Percentiles rank a stretch among this genome's conserved stretches.
phyloP scores from a whole-genome alignment of 1,284 basidiomycete genomes.

The Microbotryum lychnidis-dioicae region DNA sequence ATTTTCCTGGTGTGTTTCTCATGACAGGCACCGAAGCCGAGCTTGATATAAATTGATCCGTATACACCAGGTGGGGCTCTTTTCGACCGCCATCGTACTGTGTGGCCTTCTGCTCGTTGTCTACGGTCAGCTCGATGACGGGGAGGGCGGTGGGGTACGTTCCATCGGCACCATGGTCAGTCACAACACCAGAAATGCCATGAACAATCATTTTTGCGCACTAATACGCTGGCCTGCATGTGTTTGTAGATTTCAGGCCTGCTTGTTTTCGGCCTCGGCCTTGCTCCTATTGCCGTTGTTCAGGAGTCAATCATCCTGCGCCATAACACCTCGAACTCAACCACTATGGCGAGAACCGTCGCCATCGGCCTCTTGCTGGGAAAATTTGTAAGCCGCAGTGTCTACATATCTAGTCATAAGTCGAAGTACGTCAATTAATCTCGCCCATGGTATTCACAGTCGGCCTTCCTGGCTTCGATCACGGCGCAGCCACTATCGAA shows the following conservation, averaged over 20 bases:
- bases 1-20: too few relatives aligned
- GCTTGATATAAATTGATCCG: too few relatives aligned
- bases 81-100: conserved; percentile 16
- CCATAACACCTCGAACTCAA: conserved; percentile 6
- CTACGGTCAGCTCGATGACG: neutral
- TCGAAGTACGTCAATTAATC: neutral
- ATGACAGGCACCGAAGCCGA: too few relatives aligned
- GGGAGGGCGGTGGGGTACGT: neutral
- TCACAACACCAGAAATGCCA: neutral
- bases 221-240: neutral
- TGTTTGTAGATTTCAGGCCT: conserved; percentile 9
- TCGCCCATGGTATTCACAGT: neutral
- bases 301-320: conserved; percentile 26
- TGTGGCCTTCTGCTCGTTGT: conserved; percentile 16
- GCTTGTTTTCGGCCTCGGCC: conserved; percentile 16
- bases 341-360: conserved; percentile 12
- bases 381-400: conserved; percentile 1
- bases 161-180: neutral
- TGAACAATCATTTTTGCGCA: neutral
- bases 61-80: conserved; percentile 5
- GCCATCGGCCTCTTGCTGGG: conserved; percentile 21
- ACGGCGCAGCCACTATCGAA: conserved; percentile 10
- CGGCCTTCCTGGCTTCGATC: conserved; percentile 13
- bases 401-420: neutral
- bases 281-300: conserved; percentile 19